Evolutionary conservation across 768 basidiomycete genomes (phyloP).

Genomic region (Tubosaeta sp.): DNA sequence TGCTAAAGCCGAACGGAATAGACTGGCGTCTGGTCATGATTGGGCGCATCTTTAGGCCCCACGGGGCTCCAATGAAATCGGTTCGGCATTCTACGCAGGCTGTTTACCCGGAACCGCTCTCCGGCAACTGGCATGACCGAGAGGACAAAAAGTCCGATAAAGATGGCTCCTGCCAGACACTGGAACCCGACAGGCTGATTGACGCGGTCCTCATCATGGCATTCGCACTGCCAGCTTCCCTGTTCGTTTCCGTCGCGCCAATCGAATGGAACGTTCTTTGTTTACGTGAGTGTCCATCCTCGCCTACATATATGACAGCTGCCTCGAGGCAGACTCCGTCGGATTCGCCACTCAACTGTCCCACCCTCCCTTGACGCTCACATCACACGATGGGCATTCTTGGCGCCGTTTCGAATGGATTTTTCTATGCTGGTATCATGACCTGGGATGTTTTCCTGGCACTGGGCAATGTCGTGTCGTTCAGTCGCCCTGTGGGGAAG

Average conservation of each 20-base stretch:
- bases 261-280: neutral
- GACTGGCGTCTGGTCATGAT: too few species aligned
- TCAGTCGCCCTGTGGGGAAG: conserved; percentile 37
- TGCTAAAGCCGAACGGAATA: too few species aligned
- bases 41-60: too few species aligned
- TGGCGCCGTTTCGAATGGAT: conserved; percentile 2
- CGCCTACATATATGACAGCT: neutral
- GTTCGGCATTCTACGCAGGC: too few species aligned
- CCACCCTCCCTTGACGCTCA: conserved; percentile 23
- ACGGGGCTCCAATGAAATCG: too few species aligned
- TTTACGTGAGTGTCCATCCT: neutral
- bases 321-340: neutral
- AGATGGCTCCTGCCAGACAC: too few species aligned
- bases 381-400: conserved; percentile 13
- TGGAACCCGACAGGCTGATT: too few species aligned
- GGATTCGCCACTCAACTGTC: neutral
- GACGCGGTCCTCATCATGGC: too few species aligned
- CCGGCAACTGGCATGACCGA: neutral
- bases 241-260: too few species aligned
- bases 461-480: conserved; percentile 16
- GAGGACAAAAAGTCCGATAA: too few species aligned
- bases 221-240: too few species aligned
- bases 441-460: conserved; percentile 21
- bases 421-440: conserved; percentile 9
- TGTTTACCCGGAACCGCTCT: neutral